These are phyloP conservation scores for Raphidocelis subcapitata DNA, from an alignment of 139 green algal species.

Conservation along the genomic window DNA sequence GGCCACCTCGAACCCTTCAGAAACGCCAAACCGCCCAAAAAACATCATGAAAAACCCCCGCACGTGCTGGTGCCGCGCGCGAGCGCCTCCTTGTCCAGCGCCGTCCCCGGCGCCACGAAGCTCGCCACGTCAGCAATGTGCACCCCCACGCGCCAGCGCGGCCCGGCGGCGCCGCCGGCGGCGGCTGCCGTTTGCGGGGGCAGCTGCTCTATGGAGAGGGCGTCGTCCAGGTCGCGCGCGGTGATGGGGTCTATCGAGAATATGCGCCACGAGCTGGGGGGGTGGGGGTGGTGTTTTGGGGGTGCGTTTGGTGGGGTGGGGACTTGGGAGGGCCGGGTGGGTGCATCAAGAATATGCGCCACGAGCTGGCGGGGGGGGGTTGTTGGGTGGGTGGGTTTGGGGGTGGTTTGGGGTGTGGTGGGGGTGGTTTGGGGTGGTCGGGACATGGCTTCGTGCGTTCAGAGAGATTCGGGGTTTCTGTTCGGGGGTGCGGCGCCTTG, in stretches of 20 bases:
- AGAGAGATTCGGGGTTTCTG: too few species aligned
- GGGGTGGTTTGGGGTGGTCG: too few species aligned
- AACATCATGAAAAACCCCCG: too few species aligned
- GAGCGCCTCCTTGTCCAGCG: conserved; percentile 79
- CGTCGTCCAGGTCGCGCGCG: conserved; percentile 83
- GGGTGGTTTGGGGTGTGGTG: too few species aligned
- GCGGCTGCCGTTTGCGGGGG: background rate
- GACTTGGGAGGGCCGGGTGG: too few species aligned
- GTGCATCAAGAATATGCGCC: conserved; percentile 83
- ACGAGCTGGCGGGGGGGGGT: conserved; percentile 3
- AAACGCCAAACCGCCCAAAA: too few species aligned
- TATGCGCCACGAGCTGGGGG: conserved; percentile 45
- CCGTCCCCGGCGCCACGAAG: conserved; percentile 69
- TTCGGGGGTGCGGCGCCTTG: too few species aligned
- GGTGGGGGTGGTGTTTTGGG: too few species aligned
- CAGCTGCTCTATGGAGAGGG: conserved; percentile 60
- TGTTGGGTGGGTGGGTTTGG: background rate
- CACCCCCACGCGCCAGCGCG: conserved; percentile 66
- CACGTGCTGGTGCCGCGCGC: conserved; percentile 62
- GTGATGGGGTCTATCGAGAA: conserved; percentile 87
- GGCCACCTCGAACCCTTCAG: too few species aligned
- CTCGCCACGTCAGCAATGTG: conserved; percentile 91
- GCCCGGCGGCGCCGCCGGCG: conserved; percentile 2
- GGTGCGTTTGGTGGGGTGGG: too few species aligned
- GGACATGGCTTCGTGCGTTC: too few species aligned